Percentiles rank a stretch among this genome's conserved stretches.
These are phyloP conservation scores for Pezicula radicicola DNA, from an alignment of 2,329 filamentous ascomycete genomes.

Conservation along the genomic window DNA sequence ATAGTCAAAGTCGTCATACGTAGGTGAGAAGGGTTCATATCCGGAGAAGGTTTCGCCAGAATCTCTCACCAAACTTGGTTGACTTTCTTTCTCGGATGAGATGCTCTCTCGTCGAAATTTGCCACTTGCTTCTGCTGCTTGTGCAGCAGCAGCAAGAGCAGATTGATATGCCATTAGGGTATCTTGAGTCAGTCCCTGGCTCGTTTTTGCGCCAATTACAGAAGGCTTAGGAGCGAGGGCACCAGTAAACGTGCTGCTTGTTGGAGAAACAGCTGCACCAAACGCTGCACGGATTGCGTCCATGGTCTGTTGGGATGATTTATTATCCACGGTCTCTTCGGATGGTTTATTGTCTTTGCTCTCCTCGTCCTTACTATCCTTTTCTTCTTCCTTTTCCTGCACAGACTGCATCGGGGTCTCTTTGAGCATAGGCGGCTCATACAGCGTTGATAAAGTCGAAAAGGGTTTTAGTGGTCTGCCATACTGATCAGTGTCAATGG, in stretches of 20 bases:
- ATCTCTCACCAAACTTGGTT: conserved; percentile 35
- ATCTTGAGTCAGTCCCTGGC: conserved; percentile 44
- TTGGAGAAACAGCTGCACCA: neutral
- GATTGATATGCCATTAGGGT: conserved; percentile 75
- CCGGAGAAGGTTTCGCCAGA: conserved; percentile 32
- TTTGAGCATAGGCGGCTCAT: conserved; percentile 21
- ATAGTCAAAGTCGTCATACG: conserved; percentile 45
- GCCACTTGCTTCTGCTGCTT: conserved; percentile 71
- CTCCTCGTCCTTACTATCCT: neutral
- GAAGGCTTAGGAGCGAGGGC: conserved; percentile 22
- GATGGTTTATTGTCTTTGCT: neutral
- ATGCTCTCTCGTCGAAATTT: conserved; percentile 62
- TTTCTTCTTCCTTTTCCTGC: neutral
- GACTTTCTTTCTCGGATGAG: conserved; percentile 23
- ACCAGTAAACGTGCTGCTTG: neutral
- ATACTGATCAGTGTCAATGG: conserved; percentile 60
- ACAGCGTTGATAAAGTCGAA: conserved; percentile 23
- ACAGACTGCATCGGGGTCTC: conserved; percentile 13
- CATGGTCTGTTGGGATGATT: neutral
- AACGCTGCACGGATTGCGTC: no score
- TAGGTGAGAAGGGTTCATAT: conserved; percentile 29
- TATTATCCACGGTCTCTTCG: neutral
- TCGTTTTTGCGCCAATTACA: conserved; percentile 2
- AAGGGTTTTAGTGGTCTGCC: conserved; percentile 51
- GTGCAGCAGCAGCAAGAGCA: conserved; percentile 78